Base-by-base conservation (phyloP, 2,329 filamentous ascomycete species). In the Aspergillus clavatus region DNA sequence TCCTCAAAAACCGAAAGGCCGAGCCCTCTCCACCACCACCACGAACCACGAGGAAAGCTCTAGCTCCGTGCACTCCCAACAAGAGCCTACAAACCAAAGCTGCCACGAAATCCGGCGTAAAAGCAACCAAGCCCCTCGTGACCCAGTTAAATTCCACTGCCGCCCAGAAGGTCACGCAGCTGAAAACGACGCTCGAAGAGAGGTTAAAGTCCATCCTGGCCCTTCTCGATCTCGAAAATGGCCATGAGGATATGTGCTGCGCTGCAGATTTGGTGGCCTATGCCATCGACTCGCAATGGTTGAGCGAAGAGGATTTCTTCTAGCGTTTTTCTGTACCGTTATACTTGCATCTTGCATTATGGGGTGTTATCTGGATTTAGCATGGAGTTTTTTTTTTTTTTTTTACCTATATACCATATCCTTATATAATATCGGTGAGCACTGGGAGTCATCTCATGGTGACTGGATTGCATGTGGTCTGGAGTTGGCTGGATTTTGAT, bases 1-100 rank as follows among this genome's bases (percentile, higher is more conserved):
- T 85, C 1, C 62, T 83, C 19, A 68, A 65, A 27, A 68, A 68
- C 29, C 52, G 55, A 31, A 62, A 61, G 36, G 42, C 52, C 1
- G 57, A 62, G 38, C 4, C 47, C n/a, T 7, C 29, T 3, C 39
- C 45, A 26, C 42, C 48, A 35, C 23, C 35, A 24, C 39, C 47
- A n/a, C n/a, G n/a, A n/a, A n/a, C n/a, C 36, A 51, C 50, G 28
- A 48, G 67, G 26, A 54, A 57, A 16, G 60, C 68, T 18, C 60
- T 71, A 16, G 55, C 59, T 1, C 48, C 61, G 7, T 59, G 64
- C 23, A 63, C 67, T 5, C 56, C 61, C 1, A 70, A 69, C 28
- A 57, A 51, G 44, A 54, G 52, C 6, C 29, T 29, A 14, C 35
- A 38, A 6, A 39, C 21, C n/a, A 42, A 40, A 7, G 24, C 23